Evolutionary conservation across 2,329 filamentous ascomycete species (phyloP).

Genomic region (Aspergillus nomiae): DNA sequence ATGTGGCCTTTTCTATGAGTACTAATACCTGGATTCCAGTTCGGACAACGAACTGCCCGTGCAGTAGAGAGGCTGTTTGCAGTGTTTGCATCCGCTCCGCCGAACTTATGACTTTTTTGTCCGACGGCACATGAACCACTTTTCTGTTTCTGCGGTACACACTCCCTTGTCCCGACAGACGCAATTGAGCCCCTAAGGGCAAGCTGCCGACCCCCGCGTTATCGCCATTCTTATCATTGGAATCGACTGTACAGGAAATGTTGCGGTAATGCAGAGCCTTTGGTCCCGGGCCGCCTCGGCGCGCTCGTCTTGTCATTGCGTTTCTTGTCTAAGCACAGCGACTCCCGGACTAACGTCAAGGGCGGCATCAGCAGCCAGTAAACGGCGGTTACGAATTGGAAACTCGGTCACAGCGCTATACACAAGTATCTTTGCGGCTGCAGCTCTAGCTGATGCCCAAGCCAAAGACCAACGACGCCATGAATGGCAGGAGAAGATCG

Average conservation of each 20-base stretch:
- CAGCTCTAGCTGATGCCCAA: slow-evolving; percentile 43
- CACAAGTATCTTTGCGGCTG: slow-evolving; percentile 46
- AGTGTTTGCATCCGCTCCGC: slow-evolving; percentile 37
- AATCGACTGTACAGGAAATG: slow-evolving; percentile 27
- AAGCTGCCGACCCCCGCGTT: slow-evolving; percentile 14
- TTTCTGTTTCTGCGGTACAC: slow-evolving; percentile 7
- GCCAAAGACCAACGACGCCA: slow-evolving; percentile 42
- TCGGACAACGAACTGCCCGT: background rate
- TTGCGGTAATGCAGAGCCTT: slow-evolving; percentile 46
- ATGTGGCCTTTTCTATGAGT: background rate
- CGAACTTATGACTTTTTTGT: slow-evolving; percentile 20
- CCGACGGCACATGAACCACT: slow-evolving; percentile 7
- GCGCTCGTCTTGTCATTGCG: slow-evolving; percentile 44
- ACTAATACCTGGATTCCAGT: background rate
- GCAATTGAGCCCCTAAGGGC: slow-evolving; percentile 19
- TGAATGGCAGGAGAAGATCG: slow-evolving; percentile 46
- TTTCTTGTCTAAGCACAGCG: slow-evolving; percentile 42
- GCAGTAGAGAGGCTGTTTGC: slow-evolving; percentile 34
- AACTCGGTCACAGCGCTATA: slow-evolving; percentile 48
- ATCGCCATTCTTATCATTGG: background rate
- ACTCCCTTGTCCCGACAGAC: slow-evolving; percentile 6
- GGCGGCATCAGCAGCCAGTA: slow-evolving; percentile 38
- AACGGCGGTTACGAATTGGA: slow-evolving; percentile 41
- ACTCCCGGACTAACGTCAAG: slow-evolving; percentile 39
- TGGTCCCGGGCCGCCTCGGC: slow-evolving; percentile 45